phyloP scores from a whole-genome alignment of 2,329 filamentous ascomycete genomes.

The Epichloe gansuensis region DNA sequence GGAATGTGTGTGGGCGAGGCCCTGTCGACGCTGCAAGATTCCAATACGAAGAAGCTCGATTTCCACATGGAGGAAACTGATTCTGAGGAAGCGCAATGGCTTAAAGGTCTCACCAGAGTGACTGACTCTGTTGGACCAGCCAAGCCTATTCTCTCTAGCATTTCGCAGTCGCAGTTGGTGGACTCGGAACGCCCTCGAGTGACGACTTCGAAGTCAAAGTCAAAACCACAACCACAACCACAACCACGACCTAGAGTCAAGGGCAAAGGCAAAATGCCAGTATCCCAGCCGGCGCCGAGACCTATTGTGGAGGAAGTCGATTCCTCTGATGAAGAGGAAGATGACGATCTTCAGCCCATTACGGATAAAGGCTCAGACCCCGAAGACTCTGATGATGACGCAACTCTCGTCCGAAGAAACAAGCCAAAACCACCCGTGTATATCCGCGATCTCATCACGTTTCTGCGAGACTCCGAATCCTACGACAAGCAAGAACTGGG shows the following conservation, averaged over 20 bases:
- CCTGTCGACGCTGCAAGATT: slow-evolving; percentile 49
- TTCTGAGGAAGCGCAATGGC: slow-evolving; percentile 61
- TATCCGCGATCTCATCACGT: slow-evolving; percentile 70
- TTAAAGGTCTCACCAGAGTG: slow-evolving; percentile 52
- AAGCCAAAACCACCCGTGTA: slow-evolving; percentile 83
- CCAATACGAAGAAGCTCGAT: slow-evolving; percentile 59
- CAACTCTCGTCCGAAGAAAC: slow-evolving; percentile 71
- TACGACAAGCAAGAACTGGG: slow-evolving; percentile 77
- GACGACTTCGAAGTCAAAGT: neutral
- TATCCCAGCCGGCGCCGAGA: slow-evolving; percentile 21
- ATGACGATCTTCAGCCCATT: slow-evolving; percentile 31
- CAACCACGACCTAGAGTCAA: neutral
- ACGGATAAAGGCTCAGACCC: slow-evolving; percentile 75
- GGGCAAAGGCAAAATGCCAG: slow-evolving; percentile 13
- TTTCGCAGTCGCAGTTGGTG: neutral
- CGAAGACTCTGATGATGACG: slow-evolving; percentile 88
- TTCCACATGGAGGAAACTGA: slow-evolving; percentile 76
- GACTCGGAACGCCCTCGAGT: neutral
- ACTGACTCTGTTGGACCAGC: slow-evolving; percentile 51
- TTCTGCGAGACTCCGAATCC: slow-evolving; percentile 68
- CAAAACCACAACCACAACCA: neutral
- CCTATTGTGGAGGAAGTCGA: slow-evolving; percentile 55
- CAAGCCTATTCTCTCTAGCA: slow-evolving; percentile 31
- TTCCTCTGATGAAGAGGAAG: slow-evolving; percentile 47
- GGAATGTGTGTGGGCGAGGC: slow-evolving; percentile 81